Conservation (phyloP, 371 early-diverging fungal species). For the Zychaea mexicana region DNA sequence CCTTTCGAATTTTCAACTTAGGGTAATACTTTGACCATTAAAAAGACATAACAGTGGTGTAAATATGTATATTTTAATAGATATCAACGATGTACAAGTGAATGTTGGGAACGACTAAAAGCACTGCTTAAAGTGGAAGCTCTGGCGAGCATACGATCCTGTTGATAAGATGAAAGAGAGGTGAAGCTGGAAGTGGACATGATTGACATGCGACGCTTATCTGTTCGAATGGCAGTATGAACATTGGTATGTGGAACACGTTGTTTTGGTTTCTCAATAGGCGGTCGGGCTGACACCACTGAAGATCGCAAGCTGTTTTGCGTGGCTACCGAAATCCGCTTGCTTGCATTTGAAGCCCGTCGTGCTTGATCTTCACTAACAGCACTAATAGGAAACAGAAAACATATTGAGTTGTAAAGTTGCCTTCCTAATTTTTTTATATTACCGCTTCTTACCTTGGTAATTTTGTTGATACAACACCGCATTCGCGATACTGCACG, state of each 20-base stretch:
- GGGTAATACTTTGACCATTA: not conserved
- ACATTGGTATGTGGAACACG: not conserved
- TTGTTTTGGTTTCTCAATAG: not conserved
- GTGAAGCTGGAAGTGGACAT: slow-evolving; percentile 49
- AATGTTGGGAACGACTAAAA: slow-evolving; percentile 17
- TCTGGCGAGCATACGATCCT: slow-evolving; percentile 43
- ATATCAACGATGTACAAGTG: slow-evolving; percentile 7
- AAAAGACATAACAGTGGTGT: no score
- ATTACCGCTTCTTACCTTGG: slow-evolving; percentile 4
- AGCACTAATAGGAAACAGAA: not conserved
- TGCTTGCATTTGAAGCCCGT: not conserved
- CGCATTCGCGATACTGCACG: slow-evolving; percentile 35
- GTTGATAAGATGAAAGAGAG: slow-evolving; percentile 50
- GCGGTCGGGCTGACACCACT: not conserved
- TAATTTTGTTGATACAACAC: slow-evolving; percentile 10
- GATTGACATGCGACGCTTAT: slow-evolving; percentile 30
- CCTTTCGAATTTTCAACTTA: no score
- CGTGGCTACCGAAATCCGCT: slow-evolving; percentile 10
- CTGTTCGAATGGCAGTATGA: not conserved
- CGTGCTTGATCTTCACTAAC: not conserved
- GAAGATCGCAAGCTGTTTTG: slow-evolving; percentile 3
- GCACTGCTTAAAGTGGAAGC: slow-evolving; percentile 40
- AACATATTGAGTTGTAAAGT: not conserved
- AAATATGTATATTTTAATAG: not conserved
- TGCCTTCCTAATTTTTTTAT: not conserved